phyloP scores from a whole-genome alignment of 148 eudicot genomes.

The Rhododendron molle region DNA sequence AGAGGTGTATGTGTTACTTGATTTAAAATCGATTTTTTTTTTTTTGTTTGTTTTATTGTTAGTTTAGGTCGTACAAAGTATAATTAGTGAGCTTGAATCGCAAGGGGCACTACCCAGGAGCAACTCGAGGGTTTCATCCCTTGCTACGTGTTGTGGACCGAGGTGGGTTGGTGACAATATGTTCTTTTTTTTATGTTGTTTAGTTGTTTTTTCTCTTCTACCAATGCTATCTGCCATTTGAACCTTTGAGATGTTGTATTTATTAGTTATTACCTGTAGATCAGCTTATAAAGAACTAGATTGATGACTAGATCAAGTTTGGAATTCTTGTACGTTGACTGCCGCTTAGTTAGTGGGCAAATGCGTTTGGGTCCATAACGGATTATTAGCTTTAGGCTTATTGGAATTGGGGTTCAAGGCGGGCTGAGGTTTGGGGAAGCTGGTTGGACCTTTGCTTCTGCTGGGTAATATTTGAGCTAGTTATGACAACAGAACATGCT shows the following conservation, averaged over 20 bases:
- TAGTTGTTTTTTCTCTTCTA: background rate
- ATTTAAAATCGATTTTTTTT: background rate
- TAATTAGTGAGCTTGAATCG: constrained; percentile 92
- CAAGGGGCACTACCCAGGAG: constrained; percentile 98
- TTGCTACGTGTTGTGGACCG: constrained; percentile 98
- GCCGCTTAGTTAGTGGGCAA: background rate
- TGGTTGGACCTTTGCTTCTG: background rate
- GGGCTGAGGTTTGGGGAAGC: background rate
- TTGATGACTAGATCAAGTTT: background rate
- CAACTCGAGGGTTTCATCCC: constrained; percentile 97
- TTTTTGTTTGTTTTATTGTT: constrained; percentile 7
- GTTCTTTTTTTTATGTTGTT: background rate
- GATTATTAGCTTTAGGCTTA: background rate
- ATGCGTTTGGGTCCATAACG: background rate
- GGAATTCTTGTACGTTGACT: background rate
- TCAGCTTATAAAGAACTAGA: background rate
- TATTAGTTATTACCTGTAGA: background rate
- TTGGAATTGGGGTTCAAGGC: background rate
- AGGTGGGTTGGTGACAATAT: constrained; percentile 45
- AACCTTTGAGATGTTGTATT: background rate
- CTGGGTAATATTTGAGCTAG: background rate
- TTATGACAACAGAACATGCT: background rate
- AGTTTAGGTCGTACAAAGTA: constrained; percentile 87
- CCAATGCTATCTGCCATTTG: background rate
- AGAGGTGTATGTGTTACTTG: background rate